A percentile compares a stretch with the other conserved stretches of the same genome.
Conservation (phyloP, 768 basidiomycete genomes). For the Collybia mongolica region DNA sequence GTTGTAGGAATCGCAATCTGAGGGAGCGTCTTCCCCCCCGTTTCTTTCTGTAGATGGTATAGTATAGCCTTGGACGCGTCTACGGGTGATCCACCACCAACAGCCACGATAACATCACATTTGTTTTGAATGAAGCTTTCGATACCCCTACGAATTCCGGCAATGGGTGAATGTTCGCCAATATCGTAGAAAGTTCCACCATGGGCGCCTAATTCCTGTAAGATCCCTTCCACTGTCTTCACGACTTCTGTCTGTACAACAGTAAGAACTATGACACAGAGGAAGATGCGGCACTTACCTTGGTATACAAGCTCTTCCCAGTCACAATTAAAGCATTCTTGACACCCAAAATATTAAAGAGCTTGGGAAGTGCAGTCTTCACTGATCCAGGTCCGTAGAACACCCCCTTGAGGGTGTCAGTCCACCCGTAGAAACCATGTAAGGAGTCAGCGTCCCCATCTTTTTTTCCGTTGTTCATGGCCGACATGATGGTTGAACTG, state of each 20-base stretch:
- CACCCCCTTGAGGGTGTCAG: constrained; percentile 64
- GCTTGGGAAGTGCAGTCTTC: constrained; percentile 59
- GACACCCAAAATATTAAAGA: constrained; percentile 51
- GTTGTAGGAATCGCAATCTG: constrained; percentile 86
- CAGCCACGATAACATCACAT: constrained; percentile 68
- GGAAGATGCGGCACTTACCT: constrained; percentile 36
- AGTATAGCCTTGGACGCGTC: constrained; percentile 77
- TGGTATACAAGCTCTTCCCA: constrained; percentile 63
- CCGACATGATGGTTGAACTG: neutral
- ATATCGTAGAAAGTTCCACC: constrained; percentile 72
- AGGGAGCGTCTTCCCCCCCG: constrained; percentile 46
- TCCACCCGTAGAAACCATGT: constrained; percentile 65
- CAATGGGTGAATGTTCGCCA: constrained; percentile 69
- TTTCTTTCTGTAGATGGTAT: constrained; percentile 58
- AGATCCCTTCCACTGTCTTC: constrained; percentile 49
- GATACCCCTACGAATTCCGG: constrained; percentile 59
- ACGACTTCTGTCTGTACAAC: constrained; percentile 57
- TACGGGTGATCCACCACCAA: constrained; percentile 81
- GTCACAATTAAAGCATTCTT: constrained; percentile 73
- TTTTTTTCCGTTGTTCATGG: constrained; percentile 5
- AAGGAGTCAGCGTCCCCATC: constrained; percentile 15
- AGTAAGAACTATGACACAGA: neutral
- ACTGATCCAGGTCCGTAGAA: constrained; percentile 74
- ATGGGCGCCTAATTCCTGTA: constrained; percentile 57
- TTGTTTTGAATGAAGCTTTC: constrained; percentile 51